phyloP scores from a whole-genome alignment of 1,284 basidiomycete species.

The Cryptococcus depauperatus region DNA sequence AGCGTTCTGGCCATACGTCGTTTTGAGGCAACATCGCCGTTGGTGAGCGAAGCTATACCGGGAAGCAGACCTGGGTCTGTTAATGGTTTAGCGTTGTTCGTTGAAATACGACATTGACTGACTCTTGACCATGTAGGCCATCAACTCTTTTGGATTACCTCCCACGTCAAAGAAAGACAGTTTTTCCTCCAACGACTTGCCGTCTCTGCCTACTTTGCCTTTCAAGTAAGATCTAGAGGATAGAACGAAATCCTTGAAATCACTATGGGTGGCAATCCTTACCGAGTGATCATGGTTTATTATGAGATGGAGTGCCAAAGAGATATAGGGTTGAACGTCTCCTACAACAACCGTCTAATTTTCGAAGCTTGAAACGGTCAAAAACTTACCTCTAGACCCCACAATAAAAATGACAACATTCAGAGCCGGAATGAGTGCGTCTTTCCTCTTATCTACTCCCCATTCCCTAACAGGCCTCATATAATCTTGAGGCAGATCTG shows the following conservation, averaged over 20 bases:
- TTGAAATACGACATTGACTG: conserved; percentile 17
- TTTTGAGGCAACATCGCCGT: conserved; percentile 34
- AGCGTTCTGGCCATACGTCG: conserved; percentile 46
- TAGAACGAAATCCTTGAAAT: conserved; percentile 54
- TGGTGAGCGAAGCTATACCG: conserved; percentile 28
- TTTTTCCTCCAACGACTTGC: conserved; percentile 24
- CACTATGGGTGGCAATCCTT: conserved; percentile 59
- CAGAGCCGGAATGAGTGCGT: conserved; percentile 45
- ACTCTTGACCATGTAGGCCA: conserved; percentile 46
- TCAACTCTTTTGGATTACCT: conserved; percentile 40
- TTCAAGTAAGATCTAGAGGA: conserved; percentile 51
- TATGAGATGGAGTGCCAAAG: conserved; percentile 53
- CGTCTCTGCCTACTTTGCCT: conserved; percentile 50
- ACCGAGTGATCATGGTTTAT: conserved; percentile 54
- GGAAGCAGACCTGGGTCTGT: conserved; percentile 40
- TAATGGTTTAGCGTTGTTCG: no score
- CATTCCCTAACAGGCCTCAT: conserved; percentile 50
- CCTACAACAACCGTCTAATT: conserved; percentile 41
- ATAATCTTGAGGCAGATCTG: conserved; percentile 51
- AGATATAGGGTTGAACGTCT: conserved; percentile 64
- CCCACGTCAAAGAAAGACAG: conserved; percentile 41
- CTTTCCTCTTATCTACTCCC: conserved; percentile 46
- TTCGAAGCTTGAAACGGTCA: neutral
- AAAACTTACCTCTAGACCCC: conserved; percentile 53
- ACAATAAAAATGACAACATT: conserved; percentile 60